Evolutionary conservation across 805 yeast species (phyloP).

Genomic region (Starmerella floris): DNA sequence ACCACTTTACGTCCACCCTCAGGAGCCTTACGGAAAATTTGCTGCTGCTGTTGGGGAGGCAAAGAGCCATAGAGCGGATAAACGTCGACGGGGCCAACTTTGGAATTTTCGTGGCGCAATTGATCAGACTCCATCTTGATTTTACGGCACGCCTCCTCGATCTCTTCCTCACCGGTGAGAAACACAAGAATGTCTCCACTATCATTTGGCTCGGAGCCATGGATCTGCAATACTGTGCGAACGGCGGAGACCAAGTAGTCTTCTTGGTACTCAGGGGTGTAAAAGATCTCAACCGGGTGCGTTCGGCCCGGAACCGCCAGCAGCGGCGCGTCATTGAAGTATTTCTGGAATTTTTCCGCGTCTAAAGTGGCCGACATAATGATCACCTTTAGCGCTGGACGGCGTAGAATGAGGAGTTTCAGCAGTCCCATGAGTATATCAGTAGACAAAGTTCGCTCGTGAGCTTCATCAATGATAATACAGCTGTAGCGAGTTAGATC

Average conservation of each 20-base stretch:
- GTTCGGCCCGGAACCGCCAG: constrained; percentile 97
- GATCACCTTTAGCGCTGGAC: constrained; percentile 81
- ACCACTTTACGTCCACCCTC: constrained; percentile 89
- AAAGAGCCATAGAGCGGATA: constrained; percentile 93
- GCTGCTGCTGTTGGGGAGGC: constrained; percentile 91
- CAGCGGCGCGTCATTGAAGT: constrained; percentile 83
- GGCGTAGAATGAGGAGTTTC: constrained; percentile 63
- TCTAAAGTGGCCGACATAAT: constrained; percentile 97
- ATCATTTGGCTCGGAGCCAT: constrained; percentile 37
- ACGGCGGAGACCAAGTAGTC: constrained; percentile 92
- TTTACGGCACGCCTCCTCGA: constrained; percentile 90
- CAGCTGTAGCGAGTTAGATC: constrained; percentile 68
- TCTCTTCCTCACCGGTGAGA: constrained; percentile 62
- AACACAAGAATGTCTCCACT: constrained; percentile 24
- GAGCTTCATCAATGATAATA: constrained; percentile 92
- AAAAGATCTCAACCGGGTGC: constrained; percentile 90
- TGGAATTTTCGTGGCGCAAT: constrained; percentile 63
- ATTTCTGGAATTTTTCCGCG: constrained; percentile 86
- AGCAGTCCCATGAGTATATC: constrained; percentile 92
- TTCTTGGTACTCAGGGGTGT: constrained; percentile 92
- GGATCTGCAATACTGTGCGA: constrained; percentile 88
- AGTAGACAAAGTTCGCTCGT: constrained; percentile 91
- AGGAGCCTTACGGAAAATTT: constrained; percentile 85
- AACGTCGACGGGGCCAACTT: constrained; percentile 76
- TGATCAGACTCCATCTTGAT: constrained; percentile 81